Evolutionary conservation across 1,284 basidiomycete species (phyloP).

Genomic region (Heliocybe sulcata): DNA sequence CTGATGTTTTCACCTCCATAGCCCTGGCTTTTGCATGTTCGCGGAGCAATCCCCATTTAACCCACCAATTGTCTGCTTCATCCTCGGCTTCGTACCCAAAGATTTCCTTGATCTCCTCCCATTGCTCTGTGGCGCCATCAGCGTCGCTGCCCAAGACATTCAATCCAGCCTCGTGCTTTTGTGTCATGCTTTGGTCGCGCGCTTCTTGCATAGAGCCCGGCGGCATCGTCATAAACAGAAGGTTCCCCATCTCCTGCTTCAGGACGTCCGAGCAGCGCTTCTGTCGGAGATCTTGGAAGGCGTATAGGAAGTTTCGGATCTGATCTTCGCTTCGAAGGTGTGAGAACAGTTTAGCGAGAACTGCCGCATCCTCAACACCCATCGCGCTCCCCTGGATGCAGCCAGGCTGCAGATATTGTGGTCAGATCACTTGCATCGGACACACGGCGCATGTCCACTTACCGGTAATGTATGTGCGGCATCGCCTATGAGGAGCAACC

Average conservation of each 20-base stretch:
- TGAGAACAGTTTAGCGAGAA: conserved; percentile 49
- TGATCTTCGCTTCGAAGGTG: conserved; percentile 43
- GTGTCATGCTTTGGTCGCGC: conserved; percentile 10
- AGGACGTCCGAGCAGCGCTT: conserved; percentile 21
- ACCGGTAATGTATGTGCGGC: conserved; percentile 15
- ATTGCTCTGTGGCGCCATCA: conserved; percentile 13
- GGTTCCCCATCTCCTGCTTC: neutral
- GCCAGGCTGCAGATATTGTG: conserved; percentile 31
- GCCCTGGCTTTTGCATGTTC: conserved; percentile 17
- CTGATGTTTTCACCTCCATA: neutral
- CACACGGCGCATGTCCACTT: conserved; percentile 11
- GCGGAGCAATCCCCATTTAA: conserved; percentile 24
- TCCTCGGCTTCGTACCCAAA: conserved; percentile 29
- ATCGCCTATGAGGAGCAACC: conserved; percentile 38
- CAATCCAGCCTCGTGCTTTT: conserved; percentile 9
- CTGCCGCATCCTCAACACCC: conserved; percentile 48
- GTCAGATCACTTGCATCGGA: conserved; percentile 4
- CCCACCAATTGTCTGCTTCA: conserved; percentile 29
- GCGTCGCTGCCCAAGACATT: conserved; percentile 6
- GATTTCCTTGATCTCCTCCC: conserved; percentile 16
- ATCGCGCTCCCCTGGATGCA: conserved; percentile 43
- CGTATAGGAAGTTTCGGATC: conserved; percentile 41
- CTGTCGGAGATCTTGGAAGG: conserved; percentile 43
- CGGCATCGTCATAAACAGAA: conserved; percentile 1
- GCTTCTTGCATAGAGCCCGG: conserved; percentile 6